Conservation (phyloP, 1,284 basidiomycete genomes). For the Cutaneotrichosporon cyanovorans region DNA sequence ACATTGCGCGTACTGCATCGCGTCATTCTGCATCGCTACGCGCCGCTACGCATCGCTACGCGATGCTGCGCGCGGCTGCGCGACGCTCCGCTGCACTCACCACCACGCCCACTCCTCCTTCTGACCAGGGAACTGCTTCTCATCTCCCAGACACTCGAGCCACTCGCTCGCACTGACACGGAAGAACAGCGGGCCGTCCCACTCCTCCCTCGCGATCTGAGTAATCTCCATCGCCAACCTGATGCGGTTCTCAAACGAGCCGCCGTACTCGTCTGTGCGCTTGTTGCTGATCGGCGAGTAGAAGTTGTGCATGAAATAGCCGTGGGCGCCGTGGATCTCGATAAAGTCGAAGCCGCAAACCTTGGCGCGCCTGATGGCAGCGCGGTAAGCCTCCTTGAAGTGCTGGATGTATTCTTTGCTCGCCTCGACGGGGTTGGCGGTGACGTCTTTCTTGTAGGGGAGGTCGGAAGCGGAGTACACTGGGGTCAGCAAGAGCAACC, state of each 20-base stretch:
- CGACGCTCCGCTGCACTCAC: too few relatives aligned
- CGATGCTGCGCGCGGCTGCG: too few relatives aligned
- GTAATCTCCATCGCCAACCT: conserved; percentile 59
- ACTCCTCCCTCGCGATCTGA: conserved; percentile 52
- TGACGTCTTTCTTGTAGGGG: conserved; percentile 49
- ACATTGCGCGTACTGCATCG: too few relatives aligned
- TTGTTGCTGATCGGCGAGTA: conserved; percentile 63
- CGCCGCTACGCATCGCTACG: too few relatives aligned
- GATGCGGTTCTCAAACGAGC: conserved; percentile 62
- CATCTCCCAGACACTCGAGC: conserved; percentile 53
- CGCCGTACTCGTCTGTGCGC: conserved; percentile 66
- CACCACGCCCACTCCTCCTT: conserved; percentile 46
- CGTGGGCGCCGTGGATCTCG: conserved; percentile 66
- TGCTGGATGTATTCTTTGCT: conserved; percentile 53
- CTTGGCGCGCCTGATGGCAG: conserved; percentile 58
- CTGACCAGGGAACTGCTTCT: conserved; percentile 49
- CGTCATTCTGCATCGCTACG: too few relatives aligned
- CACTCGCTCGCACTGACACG: conserved; percentile 69
- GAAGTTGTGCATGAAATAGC: conserved; percentile 59
- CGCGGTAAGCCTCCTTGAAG: conserved; percentile 60
- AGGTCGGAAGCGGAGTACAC: conserved; percentile 54
- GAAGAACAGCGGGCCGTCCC: conserved; percentile 66
- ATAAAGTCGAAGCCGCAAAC: conserved; percentile 69
- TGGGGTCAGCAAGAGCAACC: conserved; percentile 10
- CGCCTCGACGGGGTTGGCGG: conserved; percentile 55